A percentile compares a stretch with the other conserved stretches of the same genome.
These are phyloP conservation scores for Medicago arabica DNA, from an alignment of 306 rosid genomes.

Conservation along the genomic window DNA sequence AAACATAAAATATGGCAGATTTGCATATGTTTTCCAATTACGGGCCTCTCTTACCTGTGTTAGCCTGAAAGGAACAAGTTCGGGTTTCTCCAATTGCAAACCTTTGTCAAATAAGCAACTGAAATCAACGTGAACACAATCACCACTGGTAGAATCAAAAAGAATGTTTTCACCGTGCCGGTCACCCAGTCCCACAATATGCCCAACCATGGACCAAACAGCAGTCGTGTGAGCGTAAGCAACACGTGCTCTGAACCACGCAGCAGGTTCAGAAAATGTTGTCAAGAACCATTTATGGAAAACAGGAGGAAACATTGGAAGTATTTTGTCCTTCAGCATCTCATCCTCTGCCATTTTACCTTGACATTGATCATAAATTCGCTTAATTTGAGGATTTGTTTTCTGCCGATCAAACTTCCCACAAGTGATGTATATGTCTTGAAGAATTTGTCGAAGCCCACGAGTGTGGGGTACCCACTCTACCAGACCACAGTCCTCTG, in stretches of 20 bases:
- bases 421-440: conserved; percentile 78
- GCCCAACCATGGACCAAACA: conserved; percentile 99
- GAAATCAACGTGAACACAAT: conserved; percentile 97
- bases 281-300: conserved; percentile 94
- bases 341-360: conserved; percentile 86
- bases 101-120: conserved; percentile 99
- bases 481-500: conserved; percentile 99
- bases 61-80: conserved; percentile 94
- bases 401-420: conserved; percentile 90
- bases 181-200: conserved; percentile 96
- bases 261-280: conserved; percentile 98
- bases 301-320: conserved; percentile 96
- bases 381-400: conserved; percentile 85
- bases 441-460: conserved; percentile 91
- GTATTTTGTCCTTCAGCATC: conserved; percentile 81
- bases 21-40: conserved; percentile 33
- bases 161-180: conserved; percentile 97
- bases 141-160: conserved; percentile 93
- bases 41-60: conserved; percentile 75
- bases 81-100: conserved; percentile 96
- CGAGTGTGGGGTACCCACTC: conserved; percentile 99
- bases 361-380: conserved; percentile 88
- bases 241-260: conserved; percentile 96
- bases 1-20: not conserved
- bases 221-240: conserved; percentile 98